phyloP scores from a whole-genome alignment of 352 stramenopile species.

The Pythium rhizo-oryzae region DNA sequence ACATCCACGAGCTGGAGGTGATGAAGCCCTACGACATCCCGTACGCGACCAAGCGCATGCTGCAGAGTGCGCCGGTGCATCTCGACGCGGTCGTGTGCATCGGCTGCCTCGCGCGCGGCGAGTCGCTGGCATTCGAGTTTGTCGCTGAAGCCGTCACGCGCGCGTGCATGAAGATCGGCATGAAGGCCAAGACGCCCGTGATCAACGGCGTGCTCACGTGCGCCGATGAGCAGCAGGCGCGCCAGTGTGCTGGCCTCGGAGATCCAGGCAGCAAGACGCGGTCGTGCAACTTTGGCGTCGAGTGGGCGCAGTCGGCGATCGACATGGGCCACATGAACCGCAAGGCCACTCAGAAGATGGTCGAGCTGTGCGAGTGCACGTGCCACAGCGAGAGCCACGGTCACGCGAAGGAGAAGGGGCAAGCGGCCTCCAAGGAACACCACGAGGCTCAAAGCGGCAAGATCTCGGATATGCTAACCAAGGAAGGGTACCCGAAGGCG shows the following conservation, averaged over 20 bases:
- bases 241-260: constrained; percentile 23
- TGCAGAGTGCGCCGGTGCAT: constrained; percentile 15
- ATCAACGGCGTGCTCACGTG: constrained; percentile 35
- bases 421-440: not conserved
- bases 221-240: constrained; percentile 24
- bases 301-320: constrained; percentile 38
- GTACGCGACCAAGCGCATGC: constrained; percentile 33
- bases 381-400: constrained; percentile 17
- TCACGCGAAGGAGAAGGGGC: constrained; percentile 4
- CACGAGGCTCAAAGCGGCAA: constrained; percentile 4
- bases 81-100: constrained; percentile 33
- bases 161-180: constrained; percentile 33
- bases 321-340: constrained; percentile 33
- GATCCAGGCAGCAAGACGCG: constrained; percentile 24
- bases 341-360: constrained; percentile 22
- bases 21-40: constrained; percentile 32
- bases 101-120: constrained; percentile 26
- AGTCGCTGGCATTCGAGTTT: constrained; percentile 35
- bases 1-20: constrained; percentile 37
- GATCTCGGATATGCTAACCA: constrained; percentile 13
- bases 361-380: constrained; percentile 22
- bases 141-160: constrained; percentile 34
- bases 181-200: constrained; percentile 34
- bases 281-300: constrained; percentile 31
- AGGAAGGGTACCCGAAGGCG: constrained; percentile 9